Evolutionary conservation across 192 early-diverging fungal species (phyloP).

Genomic region (Coemansia sp.): DNA sequence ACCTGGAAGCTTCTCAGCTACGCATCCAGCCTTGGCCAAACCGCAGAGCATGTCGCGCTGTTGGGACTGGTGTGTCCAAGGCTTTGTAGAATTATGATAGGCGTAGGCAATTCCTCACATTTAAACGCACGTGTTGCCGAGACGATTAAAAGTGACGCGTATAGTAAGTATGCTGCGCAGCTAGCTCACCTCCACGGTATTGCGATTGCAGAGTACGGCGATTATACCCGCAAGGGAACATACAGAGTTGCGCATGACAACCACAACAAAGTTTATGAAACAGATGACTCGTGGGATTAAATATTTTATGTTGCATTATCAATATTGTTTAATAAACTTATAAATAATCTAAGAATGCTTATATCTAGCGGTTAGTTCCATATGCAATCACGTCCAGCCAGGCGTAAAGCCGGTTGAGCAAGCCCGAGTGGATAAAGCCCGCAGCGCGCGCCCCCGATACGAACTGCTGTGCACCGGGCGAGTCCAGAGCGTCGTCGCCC

Average conservation of each 20-base stretch:
- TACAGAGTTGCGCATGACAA: too few relatives aligned
- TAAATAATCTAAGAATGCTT: not conserved
- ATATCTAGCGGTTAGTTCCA: conserved; percentile 10
- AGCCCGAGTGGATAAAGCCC: conserved; percentile 63
- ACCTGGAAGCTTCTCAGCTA: not conserved
- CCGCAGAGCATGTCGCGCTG: not conserved
- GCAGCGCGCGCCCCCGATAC: conserved; percentile 16
- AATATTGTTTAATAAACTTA: not conserved
- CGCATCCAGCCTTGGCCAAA: not conserved
- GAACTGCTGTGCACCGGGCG: conserved; percentile 4
- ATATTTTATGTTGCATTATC: not conserved
- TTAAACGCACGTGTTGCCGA: not conserved
- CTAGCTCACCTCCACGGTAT: not conserved
- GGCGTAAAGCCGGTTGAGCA: conserved; percentile 63
- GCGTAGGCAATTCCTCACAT: not conserved
- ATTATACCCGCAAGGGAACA: too few relatives aligned
- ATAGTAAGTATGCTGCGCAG: not conserved
- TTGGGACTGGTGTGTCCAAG: not conserved
- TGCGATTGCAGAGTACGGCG: not conserved
- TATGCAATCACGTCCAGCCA: conserved; percentile 56
- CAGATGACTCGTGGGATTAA: not conserved
- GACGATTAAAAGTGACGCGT: not conserved
- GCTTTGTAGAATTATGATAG: not conserved
- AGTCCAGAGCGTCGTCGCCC: not conserved
- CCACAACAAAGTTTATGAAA: too few relatives aligned